These are phyloP conservation scores for Anastatica hierochuntica DNA, from an alignment of 345 rosid species.

Conservation along the genomic window DNA sequence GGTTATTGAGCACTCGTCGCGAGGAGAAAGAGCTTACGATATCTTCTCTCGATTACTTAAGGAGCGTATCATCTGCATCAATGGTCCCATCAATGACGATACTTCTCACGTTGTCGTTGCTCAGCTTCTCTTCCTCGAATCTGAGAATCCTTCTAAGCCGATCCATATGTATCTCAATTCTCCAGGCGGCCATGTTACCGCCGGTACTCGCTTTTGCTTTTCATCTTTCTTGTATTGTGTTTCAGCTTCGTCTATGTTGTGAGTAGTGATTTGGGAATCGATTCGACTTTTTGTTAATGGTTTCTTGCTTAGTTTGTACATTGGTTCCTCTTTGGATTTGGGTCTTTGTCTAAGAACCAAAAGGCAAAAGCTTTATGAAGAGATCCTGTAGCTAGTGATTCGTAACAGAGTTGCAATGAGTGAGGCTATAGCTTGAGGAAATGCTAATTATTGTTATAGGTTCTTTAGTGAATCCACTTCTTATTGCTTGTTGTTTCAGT, in stretches of 20 bases:
- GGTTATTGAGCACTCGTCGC: constrained; percentile 95
- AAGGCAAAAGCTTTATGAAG: neutral
- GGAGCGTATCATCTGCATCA: constrained; percentile 90
- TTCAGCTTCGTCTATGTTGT: neutral
- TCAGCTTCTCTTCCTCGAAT: constrained; percentile 94
- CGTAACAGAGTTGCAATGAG: neutral
- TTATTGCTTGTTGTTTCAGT: too few relatives aligned
- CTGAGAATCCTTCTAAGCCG: constrained; percentile 95
- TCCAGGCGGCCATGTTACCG: constrained; percentile 96
- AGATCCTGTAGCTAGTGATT: neutral
- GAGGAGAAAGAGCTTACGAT: constrained; percentile 97
- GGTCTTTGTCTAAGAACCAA: too few relatives aligned
- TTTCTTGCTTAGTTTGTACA: neutral
- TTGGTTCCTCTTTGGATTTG: too few relatives aligned
- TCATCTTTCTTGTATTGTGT: neutral
- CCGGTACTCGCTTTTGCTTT: constrained; percentile 36
- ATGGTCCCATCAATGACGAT: constrained; percentile 85
- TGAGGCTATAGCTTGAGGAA: too few relatives aligned
- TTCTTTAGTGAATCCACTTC: too few relatives aligned
- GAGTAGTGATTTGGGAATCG: constrained; percentile 4
- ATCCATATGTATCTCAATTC: constrained; percentile 97
- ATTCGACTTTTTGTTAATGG: neutral
- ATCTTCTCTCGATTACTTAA: constrained; percentile 89
- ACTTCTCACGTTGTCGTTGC: constrained; percentile 95
- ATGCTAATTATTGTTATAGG: too few relatives aligned